Percentiles rank a stretch among this genome's conserved stretches.
These are phyloP conservation scores for Cryptosporidium baileyi DNA, from an alignment of 169 alveolate genomes.

Conservation along the genomic window DNA sequence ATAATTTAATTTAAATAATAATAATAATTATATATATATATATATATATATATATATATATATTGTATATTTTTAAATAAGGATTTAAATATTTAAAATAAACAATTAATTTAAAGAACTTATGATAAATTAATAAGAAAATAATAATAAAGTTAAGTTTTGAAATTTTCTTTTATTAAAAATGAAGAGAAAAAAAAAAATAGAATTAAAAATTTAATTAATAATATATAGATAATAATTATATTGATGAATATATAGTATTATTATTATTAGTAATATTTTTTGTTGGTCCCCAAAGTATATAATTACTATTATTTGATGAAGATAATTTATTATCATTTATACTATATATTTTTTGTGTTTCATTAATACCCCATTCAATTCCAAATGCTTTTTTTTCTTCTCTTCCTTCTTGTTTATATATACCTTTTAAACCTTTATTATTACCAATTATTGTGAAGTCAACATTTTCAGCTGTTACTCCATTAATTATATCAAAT, in stretches of 20 bases:
- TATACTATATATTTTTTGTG: conserved; percentile 13
- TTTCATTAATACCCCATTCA: conserved; percentile 65
- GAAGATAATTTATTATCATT: background rate
- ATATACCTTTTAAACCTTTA: conserved; percentile 19
- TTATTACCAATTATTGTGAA: background rate
- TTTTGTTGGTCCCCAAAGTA: conserved; percentile 52
- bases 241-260: background rate
- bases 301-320: conserved; percentile 28
- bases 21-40: too few relatives aligned
- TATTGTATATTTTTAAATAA: too few relatives aligned
- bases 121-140: too few relatives aligned
- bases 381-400: conserved; percentile 50
- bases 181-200: too few relatives aligned
- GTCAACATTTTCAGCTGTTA: background rate
- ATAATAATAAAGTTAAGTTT: too few relatives aligned
- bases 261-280: conserved; percentile 24
- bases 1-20: too few relatives aligned
- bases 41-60: too few relatives aligned
- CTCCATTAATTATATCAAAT: conserved; percentile 21
- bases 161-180: too few relatives aligned
- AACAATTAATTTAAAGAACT: too few relatives aligned
- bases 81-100: too few relatives aligned
- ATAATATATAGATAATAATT: too few relatives aligned
- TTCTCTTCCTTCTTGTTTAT: conserved; percentile 56
- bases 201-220: too few relatives aligned